Base-by-base conservation (phyloP, 257 asterid species). In the Ajuga chamaepitys region DNA sequence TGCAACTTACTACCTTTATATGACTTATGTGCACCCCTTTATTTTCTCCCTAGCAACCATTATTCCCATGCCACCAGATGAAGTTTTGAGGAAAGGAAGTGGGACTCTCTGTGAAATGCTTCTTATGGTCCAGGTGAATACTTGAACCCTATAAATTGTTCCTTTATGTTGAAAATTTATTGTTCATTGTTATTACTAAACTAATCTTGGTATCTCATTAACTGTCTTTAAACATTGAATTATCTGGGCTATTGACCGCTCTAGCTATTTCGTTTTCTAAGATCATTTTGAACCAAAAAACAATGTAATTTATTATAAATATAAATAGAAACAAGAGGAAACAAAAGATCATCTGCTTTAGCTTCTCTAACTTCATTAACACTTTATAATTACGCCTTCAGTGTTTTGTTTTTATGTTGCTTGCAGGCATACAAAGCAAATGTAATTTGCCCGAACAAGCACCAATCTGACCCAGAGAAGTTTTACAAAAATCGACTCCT, bases 21-120 rank as follows among this genome's bases (percentile, higher is more conserved):
- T 93, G 97, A 89, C 96, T 48, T 93, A 93, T 55, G 96, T 93
- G 59, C 99, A 93, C 80, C 97, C 99, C 42, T 93, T 93, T 80
- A 93, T 93, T 73, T 93, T 93, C 83, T 93, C 99, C 40, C 96
- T 93, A 53, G 96, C 99, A 66, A 93, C 99, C 71, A 89, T 93
- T 58, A 89, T 93, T 67, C 99, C 99, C 53, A 93, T 93, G 99
- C 95, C 96, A 63, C 99, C 99, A 17, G 99, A 93, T 74, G 99
- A 93, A 77, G 99, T 93, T 66, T 79, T 93, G 75, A 80, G 99
- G 37, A 93, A 93, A 82, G 99, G 99, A 82, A 93, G 99, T 76
- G 99, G 99, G 38, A 93, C 99, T 62, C 86, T 93, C 47, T 93
- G 99, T 64, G 99, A 93, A 82, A 93, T 93, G 99, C 96, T 93